These are phyloP conservation scores for Taphrina flavorubra DNA, from an alignment of 1,139 yeast species.

Conservation along the genomic window DNA sequence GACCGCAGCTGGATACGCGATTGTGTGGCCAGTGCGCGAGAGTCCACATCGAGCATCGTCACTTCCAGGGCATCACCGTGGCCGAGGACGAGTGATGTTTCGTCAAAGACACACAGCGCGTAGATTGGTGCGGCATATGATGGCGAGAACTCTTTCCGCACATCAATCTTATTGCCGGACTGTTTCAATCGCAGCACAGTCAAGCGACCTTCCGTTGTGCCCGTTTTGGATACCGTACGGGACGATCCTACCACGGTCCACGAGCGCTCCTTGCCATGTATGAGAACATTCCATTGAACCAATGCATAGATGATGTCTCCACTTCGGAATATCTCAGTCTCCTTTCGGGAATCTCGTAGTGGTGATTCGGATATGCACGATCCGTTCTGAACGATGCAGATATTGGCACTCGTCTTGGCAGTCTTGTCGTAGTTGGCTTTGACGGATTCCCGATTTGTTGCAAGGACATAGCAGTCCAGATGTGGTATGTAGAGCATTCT, in stretches of 20 bases:
- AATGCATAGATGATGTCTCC: constrained; percentile 17
- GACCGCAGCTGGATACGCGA: constrained; percentile 1
- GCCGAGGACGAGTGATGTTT: constrained; percentile 1
- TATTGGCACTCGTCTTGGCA: not conserved
- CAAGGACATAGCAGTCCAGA: constrained; percentile 12
- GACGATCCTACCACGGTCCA: constrained; percentile 19
- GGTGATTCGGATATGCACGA: constrained; percentile 2
- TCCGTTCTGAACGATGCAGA: not conserved
- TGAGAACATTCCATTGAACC: constrained; percentile 7
- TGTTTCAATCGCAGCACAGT: constrained; percentile 19
- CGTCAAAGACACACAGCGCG: constrained; percentile 7
- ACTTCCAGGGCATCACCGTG: constrained; percentile 12
- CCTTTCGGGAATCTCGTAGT: constrained; percentile 11
- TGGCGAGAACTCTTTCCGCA: constrained; percentile 22
- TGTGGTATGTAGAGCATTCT: constrained; percentile 6
- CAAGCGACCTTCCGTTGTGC: constrained; percentile 10
- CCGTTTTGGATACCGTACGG: constrained; percentile 2
- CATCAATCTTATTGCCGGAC: not conserved
- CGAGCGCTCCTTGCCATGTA: constrained; percentile 15
- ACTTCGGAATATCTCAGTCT: not conserved
- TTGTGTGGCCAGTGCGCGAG: constrained; percentile 7
- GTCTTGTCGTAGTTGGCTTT: not conserved
- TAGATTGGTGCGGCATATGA: constrained; percentile 11
- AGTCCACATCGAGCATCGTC: constrained; percentile 14
- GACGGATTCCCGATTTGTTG: constrained; percentile 9